Conservation (phyloP, 2,329 filamentous ascomycete genomes). For the Arachnomyces sp. region DNA sequence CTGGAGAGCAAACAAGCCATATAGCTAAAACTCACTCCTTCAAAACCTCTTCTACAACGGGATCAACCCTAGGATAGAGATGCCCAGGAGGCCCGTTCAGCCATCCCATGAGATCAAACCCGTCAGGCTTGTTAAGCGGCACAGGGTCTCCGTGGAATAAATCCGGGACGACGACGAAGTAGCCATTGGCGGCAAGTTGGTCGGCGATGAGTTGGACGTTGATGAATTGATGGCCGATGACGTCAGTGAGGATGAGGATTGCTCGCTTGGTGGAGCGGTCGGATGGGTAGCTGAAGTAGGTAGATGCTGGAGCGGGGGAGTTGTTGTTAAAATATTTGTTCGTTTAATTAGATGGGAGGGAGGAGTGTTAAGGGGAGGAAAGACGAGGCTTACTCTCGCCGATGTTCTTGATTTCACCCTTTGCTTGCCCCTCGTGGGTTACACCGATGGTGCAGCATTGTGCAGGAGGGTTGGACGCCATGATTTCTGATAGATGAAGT, state of each 20-base stretch:
- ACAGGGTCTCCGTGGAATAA: conserved; percentile 60
- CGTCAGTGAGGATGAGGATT: conserved; percentile 50
- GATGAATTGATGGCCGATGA: conserved; percentile 49
- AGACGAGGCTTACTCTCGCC: conserved; percentile 32
- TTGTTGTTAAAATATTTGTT: conserved; percentile 1
- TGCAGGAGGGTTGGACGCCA: conserved; percentile 45
- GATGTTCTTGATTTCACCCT: conserved; percentile 41
- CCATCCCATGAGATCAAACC: conserved; percentile 45
- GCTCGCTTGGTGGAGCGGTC: conserved; percentile 46
- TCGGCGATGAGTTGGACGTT: conserved; percentile 62
- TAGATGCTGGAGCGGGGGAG: conserved; percentile 35
- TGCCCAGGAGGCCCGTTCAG: conserved; percentile 43
- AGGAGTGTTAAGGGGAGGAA: neutral
- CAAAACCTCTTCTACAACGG: conserved; percentile 42
- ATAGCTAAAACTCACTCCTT: conserved; percentile 13
- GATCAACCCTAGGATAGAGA: conserved; percentile 40
- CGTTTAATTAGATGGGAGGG: neutral
- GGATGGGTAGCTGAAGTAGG: conserved; percentile 49
- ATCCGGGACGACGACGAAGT: conserved; percentile 61
- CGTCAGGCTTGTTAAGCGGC: conserved; percentile 42
- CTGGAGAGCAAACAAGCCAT: no score
- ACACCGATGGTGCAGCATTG: conserved; percentile 42
- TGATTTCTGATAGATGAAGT: conserved; percentile 18
- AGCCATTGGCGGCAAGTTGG: conserved; percentile 65
- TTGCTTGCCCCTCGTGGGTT: conserved; percentile 44